A percentile compares a stretch with the other conserved stretches of the same genome.
Conservation (phyloP, 768 basidiomycete species). For the Pisolithus orientalis region DNA sequence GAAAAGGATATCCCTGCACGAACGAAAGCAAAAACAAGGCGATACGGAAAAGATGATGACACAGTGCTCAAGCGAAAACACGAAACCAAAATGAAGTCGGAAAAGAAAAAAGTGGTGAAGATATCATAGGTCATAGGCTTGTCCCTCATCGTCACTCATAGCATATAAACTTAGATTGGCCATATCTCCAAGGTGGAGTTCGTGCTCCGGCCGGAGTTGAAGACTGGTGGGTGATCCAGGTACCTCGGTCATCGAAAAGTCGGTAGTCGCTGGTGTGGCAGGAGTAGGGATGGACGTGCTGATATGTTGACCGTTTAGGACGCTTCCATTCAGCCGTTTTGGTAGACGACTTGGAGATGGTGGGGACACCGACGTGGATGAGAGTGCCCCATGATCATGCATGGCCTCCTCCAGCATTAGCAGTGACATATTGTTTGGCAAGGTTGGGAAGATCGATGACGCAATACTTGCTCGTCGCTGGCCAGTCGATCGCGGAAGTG, state of each 20-base stretch:
- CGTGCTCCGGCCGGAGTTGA: constrained; percentile 67
- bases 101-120: not conserved
- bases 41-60: not conserved
- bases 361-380: constrained; percentile 23
- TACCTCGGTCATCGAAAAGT: constrained; percentile 52
- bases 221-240: constrained; percentile 67
- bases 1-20: not conserved
- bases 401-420: constrained; percentile 37
- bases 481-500: constrained; percentile 26
- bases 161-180: constrained; percentile 39
- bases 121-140: constrained; percentile 21
- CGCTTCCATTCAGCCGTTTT: constrained; percentile 11
- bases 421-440: constrained; percentile 74
- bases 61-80: not conserved
- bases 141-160: constrained; percentile 27
- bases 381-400: constrained; percentile 12
- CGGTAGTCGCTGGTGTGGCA: constrained; percentile 52
- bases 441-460: constrained; percentile 57
- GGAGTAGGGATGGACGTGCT: constrained; percentile 29
- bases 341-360: constrained; percentile 28
- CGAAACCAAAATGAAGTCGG: not conserved
- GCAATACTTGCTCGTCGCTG: constrained; percentile 36
- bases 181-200: constrained; percentile 69
- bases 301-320: constrained; percentile 2
- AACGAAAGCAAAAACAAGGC: not conserved